phyloP scores from a whole-genome alignment of 2,329 filamentous ascomycete species.

The Exophiala spinifera region DNA sequence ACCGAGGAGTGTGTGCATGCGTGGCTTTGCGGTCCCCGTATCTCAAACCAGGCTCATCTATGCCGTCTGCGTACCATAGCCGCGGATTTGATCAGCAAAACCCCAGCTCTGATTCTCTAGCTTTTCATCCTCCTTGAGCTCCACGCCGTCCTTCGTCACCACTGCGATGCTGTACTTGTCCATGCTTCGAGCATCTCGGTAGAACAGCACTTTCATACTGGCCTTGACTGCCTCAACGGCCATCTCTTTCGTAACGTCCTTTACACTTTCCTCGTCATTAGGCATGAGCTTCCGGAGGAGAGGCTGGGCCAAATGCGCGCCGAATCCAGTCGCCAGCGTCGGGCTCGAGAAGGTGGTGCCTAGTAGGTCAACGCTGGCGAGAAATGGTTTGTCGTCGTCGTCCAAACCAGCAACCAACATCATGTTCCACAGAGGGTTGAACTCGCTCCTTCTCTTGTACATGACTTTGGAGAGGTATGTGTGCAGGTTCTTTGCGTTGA shows the following conservation, averaged over 20 bases:
- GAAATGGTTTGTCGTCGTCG: constrained; percentile 75
- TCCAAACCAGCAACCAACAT: constrained; percentile 87
- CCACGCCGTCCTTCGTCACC: constrained; percentile 78
- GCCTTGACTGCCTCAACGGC: constrained; percentile 80
- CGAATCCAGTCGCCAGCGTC: constrained; percentile 88
- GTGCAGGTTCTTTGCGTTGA: constrained; percentile 92
- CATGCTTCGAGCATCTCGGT: constrained; percentile 89
- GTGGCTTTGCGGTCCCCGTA: background rate
- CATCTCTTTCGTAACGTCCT: constrained; percentile 69
- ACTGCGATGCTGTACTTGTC: constrained; percentile 90
- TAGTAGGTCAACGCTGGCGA: constrained; percentile 85
- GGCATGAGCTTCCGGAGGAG: constrained; percentile 81
- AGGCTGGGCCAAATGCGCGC: constrained; percentile 86
- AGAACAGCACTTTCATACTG: constrained; percentile 98
- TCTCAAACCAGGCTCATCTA: constrained; percentile 26
- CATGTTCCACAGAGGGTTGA: constrained; percentile 97
- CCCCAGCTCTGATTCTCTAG: constrained; percentile 97
- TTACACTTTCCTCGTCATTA: constrained; percentile 68
- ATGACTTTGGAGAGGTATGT: constrained; percentile 94
- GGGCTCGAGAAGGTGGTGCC: constrained; percentile 89
- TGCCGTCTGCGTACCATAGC: constrained; percentile 81
- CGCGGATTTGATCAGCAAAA: constrained; percentile 90
- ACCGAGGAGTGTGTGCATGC: background rate
- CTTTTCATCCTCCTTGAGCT: constrained; percentile 78
- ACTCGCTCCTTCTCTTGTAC: constrained; percentile 90